phyloP scores from a whole-genome alignment of 2,329 filamentous ascomycete species.

The Tolypocladium cylindrosporum region DNA sequence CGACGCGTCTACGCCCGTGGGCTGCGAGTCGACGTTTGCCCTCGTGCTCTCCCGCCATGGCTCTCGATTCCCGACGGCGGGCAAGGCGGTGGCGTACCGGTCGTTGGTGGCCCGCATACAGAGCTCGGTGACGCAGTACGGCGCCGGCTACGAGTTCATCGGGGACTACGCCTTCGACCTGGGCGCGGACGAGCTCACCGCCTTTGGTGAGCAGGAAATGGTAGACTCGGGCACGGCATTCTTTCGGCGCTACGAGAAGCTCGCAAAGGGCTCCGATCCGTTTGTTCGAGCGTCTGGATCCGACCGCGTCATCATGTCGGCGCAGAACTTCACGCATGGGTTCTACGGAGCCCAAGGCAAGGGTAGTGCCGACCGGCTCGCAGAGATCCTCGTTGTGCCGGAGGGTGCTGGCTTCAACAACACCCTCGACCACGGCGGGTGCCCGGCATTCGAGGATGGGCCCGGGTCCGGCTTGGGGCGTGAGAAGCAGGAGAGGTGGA shows the following conservation, averaged over 20 bases:
- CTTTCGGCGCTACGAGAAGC: constrained; percentile 58
- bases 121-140: constrained; percentile 42
- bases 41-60: constrained; percentile 79
- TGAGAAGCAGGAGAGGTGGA: constrained; percentile 47
- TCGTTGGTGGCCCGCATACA: constrained; percentile 58
- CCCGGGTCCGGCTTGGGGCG: constrained; percentile 35
- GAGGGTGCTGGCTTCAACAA: constrained; percentile 65
- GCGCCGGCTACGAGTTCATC: constrained; percentile 58
- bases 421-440: constrained; percentile 66
- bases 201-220: constrained; percentile 58
- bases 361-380: constrained; percentile 32
- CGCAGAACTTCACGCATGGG: constrained; percentile 64
- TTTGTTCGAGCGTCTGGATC: constrained; percentile 66
- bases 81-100: constrained; percentile 56
- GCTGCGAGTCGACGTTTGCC: constrained; percentile 70
- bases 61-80: constrained; percentile 65
- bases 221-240: constrained; percentile 67
- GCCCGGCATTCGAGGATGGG: constrained; percentile 58
- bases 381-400: constrained; percentile 55
- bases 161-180: constrained; percentile 61
- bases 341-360: constrained; percentile 44
- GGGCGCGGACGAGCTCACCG: constrained; percentile 58
- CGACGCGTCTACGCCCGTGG: constrained; percentile 45
- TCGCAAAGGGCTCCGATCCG: constrained; percentile 48
- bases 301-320: constrained; percentile 63